Evolutionary conservation across 164 flowering plant species (phyloP).

Genomic region (Liquidambar formosana): DNA sequence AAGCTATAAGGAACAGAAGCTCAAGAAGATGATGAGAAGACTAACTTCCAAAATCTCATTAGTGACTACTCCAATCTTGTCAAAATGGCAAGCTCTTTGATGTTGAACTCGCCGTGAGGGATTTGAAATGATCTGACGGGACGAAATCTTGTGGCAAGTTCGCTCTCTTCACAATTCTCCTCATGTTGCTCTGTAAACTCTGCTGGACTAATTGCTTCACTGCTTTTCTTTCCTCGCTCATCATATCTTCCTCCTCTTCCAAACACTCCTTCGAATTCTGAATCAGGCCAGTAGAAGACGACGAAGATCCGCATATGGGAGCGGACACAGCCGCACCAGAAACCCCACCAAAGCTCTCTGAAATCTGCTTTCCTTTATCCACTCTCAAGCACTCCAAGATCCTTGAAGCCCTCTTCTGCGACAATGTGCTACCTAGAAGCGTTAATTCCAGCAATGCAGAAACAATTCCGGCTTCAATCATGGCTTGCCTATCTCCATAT

Average conservation of each 20-base stretch:
- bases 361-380: slow-evolving; percentile 83
- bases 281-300: slow-evolving; percentile 29
- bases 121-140: slow-evolving; percentile 81
- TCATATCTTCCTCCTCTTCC: slow-evolving; percentile 47
- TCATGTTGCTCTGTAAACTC: slow-evolving; percentile 94
- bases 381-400: slow-evolving; percentile 74
- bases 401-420: slow-evolving; percentile 95
- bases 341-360: slow-evolving; percentile 34
- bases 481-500: slow-evolving; percentile 72
- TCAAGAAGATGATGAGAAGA: slow-evolving; percentile 9
- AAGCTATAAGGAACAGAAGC: slow-evolving; percentile 9
- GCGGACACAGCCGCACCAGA: slow-evolving; percentile 57
- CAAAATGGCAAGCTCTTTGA: slow-evolving; percentile 97
- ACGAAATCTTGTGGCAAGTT: slow-evolving; percentile 87
- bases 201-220: slow-evolving; percentile 90
- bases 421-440: slow-evolving; percentile 81
- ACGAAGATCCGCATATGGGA: slow-evolving; percentile 63
- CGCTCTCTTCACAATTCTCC: slow-evolving; percentile 84
- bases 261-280: slow-evolving; percentile 25
- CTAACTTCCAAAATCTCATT: slow-evolving; percentile 14
- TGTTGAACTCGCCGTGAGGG: slow-evolving; percentile 70
- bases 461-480: slow-evolving; percentile 76
- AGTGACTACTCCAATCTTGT: slow-evolving; percentile 12
- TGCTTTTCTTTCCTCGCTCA: slow-evolving; percentile 88
- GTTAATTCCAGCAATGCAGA: slow-evolving; percentile 83